Base-by-base conservation (phyloP, 208 protist genomes). In the Trypanosoma congolense region DNA sequence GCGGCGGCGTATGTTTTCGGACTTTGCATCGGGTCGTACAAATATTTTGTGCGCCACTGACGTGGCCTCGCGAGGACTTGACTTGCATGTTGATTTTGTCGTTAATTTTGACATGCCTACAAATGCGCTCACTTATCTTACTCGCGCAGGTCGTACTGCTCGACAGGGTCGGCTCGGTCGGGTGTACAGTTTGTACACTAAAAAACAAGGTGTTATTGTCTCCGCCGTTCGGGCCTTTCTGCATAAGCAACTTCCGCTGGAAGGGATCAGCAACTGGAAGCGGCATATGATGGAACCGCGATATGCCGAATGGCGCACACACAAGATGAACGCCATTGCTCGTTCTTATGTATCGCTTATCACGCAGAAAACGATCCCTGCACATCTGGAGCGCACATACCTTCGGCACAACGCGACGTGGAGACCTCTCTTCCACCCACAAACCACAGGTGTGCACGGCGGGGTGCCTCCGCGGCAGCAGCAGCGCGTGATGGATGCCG, bases 41-140 rank as follows among this genome's bases (percentile, higher is more conserved):
- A 85, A 79, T 52, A 87, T 96, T 36, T 75, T 98, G 12, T 91
- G 96, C 48, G 82, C 88, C 8, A 96, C 92, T 1, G 90, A 96
- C 60, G 51, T 97, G 22, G 88, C 89, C 38, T 80, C 87, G 14
- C 73, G 89, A 25, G 90, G 89, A 9, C 46, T 90, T 6, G 89
- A 92, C 65, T 29, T 90, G 26, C 80, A 92, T 65, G 83, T 90
- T n/a, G 88, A 91, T 59, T 29, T 84, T 18, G 75, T 95, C n/a
- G 65, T 95, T 38, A 95, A 95, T 55, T 90, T 89, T 38, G 70
- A 84, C 29, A 81, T 95, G 62, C 87, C 87, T 18, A 87, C 73
- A 9, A 89, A 89, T 69, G 72, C 87, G 31, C 47, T 87, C 22
- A 51, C 68, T 2, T 95, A 95, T 66, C 69, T 91, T 25, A 71